A percentile compares a stretch with the other conserved stretches of the same genome.
Conservation (phyloP, 1,139 yeast species). For the Nakaseomyces bracarensis region DNA sequence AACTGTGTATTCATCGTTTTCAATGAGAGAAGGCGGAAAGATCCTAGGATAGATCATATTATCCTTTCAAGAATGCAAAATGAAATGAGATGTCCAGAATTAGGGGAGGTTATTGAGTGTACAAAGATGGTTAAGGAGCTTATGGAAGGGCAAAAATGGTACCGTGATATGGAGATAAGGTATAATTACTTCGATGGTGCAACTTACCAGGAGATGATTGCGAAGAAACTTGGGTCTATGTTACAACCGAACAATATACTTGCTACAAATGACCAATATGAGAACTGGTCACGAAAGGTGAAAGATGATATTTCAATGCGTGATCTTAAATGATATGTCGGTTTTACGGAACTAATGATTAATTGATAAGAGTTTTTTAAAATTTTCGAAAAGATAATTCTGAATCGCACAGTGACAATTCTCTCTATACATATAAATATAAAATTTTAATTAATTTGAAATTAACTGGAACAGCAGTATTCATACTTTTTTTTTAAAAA, state of each 20-base stretch:
- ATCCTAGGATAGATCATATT: conserved; percentile 42
- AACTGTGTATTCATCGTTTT: conserved; percentile 52
- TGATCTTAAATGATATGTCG: conserved; percentile 10
- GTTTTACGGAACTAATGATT: too few species aligned
- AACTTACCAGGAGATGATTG: conserved; percentile 22
- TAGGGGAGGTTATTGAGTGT: conserved; percentile 44
- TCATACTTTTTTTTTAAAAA: conserved; percentile 1
- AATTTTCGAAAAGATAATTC: too few species aligned
- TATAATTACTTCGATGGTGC: conserved; percentile 28
- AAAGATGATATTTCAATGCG: conserved; percentile 27
- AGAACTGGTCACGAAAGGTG: conserved; percentile 26
- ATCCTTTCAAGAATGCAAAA: conserved; percentile 44
- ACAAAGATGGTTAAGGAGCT: conserved; percentile 45
- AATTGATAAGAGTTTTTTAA: too few species aligned
- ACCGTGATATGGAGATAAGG: conserved; percentile 36
- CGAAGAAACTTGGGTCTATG: conserved; percentile 30
- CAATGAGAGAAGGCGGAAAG: conserved; percentile 38
- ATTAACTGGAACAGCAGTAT: neutral
- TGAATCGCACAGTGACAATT: too few species aligned
- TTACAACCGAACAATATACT: conserved; percentile 25
- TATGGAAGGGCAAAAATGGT: conserved; percentile 51
- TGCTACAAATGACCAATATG: conserved; percentile 28
- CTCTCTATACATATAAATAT: too few species aligned
- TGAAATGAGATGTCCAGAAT: conserved; percentile 45
- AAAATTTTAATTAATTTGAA: neutral